phyloP scores from a whole-genome alignment of 331 rosid species.

The Saraca asoca region DNA sequence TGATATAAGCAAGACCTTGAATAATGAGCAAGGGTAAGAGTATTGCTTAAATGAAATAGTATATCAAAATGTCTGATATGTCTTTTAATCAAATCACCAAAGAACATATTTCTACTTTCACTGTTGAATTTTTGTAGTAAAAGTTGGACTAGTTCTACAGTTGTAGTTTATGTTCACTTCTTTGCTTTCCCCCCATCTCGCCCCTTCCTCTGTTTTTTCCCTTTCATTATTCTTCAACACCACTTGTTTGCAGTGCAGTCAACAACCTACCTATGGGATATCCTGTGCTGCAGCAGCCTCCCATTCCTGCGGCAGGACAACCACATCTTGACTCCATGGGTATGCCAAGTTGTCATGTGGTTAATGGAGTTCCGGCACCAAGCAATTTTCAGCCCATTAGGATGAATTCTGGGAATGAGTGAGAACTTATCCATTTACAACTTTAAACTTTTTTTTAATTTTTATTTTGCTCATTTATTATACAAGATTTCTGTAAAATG shows the following conservation, averaged over 20 bases:
- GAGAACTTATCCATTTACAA: slow-evolving; percentile 40
- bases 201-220: neutral
- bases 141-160: neutral
- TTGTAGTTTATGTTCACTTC: slow-evolving; percentile 1
- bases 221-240: slow-evolving; percentile 49
- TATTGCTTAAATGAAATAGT: no score
- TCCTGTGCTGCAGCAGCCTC: slow-evolving; percentile 82
- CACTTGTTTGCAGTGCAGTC: slow-evolving; percentile 88
- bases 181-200: neutral
- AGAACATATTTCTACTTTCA: no score
- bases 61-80: no score
- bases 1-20: no score
- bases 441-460: no score
- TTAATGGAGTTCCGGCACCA: slow-evolving; percentile 88
- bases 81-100: no score
- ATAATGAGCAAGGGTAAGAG: no score
- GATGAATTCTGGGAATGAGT: slow-evolving; percentile 79
- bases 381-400: slow-evolving; percentile 74
- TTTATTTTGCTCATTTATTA: no score
- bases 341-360: slow-evolving; percentile 79
- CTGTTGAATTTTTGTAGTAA: neutral
- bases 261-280: slow-evolving; percentile 96
- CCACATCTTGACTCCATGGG: slow-evolving; percentile 79
- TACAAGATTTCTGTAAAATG: no score
- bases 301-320: slow-evolving; percentile 70